Evolutionary conservation across 257 asterid species (phyloP), one percentile per base, ranked within the genome.

Genomic region (Salvia splendens): DNA sequence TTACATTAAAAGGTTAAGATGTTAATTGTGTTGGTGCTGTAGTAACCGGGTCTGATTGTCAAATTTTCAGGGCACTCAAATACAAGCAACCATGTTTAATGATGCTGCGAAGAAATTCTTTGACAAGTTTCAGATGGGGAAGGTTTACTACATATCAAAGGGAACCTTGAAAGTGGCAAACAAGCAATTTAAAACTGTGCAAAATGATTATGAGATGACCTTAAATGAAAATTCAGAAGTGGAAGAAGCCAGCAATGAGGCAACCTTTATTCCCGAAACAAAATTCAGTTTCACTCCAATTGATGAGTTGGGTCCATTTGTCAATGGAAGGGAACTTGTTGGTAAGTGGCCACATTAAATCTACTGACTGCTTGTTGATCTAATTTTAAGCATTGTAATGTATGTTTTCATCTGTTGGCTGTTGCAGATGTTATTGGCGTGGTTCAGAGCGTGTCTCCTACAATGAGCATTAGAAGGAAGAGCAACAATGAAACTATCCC

Each of bases 41-140:
- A 5, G 32, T 73, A 12, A 52, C 32, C 43, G 72, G 63, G 2
- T 5, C 5, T 12, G 11, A 46, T 78, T 38, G 12, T 67, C 38
- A 8, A 9, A 68, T 5, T 64, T 82, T 52, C 78, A 94, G 99
- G 97, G 99, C 9, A 91, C 99, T 8, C 96, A 94, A 88, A 94
- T 94, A 36, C 97, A 88, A 83, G 99, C 99, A 69, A 94, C 99
- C 6, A 91, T 91, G 97, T 94, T 94, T 65, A 94, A 94, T 71
- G 93, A 85, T 15, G 96, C 99, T 66, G 99, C 99, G 20, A 83
- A 8, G 71, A 91, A 88, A 83, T 94, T 91, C 76, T 88, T 64
- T n/a, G 96, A 94, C 8, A 91, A 81, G 64, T 91, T 94, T 76
- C 86, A 86, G 67, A 69, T 88, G 85, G 99, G 99, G 62, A 94